Evolutionary conservation across 2,329 filamentous ascomycete species (phyloP).

Genomic region (Pyrenochaeta sp.): DNA sequence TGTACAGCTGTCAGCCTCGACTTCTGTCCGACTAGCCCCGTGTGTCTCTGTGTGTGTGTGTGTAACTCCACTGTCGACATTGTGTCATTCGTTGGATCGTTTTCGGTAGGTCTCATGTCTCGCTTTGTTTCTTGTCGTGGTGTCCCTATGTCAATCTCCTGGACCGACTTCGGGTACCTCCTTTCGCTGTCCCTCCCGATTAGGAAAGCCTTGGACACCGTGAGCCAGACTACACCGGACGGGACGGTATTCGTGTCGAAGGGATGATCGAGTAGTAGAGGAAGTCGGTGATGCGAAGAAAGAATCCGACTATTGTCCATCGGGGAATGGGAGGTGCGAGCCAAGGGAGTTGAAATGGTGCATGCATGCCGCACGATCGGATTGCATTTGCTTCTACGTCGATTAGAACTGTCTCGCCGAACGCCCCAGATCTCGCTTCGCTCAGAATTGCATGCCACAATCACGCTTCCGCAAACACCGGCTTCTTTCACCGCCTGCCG

Average conservation of each 20-base stretch:
- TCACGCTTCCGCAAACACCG: slow-evolving; percentile 4
- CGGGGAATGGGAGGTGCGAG: slow-evolving; percentile 7
- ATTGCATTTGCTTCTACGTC: slow-evolving; percentile 15
- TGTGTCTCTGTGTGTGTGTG: too few species aligned
- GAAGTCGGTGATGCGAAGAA: not conserved
- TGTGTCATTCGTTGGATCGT: slow-evolving; percentile 30
- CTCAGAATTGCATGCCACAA: slow-evolving; percentile 25
- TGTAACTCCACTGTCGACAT: slow-evolving; percentile 27
- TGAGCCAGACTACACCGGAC: not conserved
- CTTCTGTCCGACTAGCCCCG: slow-evolving; percentile 36
- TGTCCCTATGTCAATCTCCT: slow-evolving; percentile 1
- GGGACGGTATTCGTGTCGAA: not conserved
- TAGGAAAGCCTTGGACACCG: not conserved
- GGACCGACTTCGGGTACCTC: not conserved
- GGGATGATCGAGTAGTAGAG: slow-evolving; percentile 1
- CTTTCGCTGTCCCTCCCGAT: slow-evolving; percentile 4
- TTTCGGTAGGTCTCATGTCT: slow-evolving; percentile 36
- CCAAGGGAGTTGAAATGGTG: slow-evolving; percentile 11
- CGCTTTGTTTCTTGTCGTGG: slow-evolving; percentile 14
- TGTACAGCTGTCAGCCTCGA: slow-evolving; percentile 43
- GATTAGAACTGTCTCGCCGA: slow-evolving; percentile 20
- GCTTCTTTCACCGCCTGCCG: slow-evolving; percentile 4
- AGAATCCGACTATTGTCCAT: not conserved
- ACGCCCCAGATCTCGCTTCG: slow-evolving; percentile 8
- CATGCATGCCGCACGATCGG: slow-evolving; percentile 12